Conservation (phyloP, 108 stramenopile genomes). For the Nannochloropsis salina region DNA sequence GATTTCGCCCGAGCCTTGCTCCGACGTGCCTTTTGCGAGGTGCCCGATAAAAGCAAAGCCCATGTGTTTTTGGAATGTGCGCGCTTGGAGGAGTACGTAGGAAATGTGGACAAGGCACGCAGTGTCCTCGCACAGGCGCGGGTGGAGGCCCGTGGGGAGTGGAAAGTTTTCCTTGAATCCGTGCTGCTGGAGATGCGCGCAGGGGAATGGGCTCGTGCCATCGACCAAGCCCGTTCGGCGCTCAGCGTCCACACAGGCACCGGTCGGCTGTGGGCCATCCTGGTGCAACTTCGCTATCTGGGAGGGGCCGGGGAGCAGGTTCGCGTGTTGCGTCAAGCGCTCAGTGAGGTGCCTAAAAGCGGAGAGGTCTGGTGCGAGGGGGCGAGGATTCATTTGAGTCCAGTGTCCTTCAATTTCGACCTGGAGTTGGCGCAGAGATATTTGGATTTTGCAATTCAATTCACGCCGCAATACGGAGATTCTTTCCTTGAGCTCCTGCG, state of each 20-base stretch:
- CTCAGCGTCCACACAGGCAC: conserved; percentile 79
- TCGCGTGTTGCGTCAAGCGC: conserved; percentile 64
- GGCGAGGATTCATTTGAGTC: conserved; percentile 50
- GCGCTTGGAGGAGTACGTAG: conserved; percentile 81
- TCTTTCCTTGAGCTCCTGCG: conserved; percentile 75
- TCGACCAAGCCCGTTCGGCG: conserved; percentile 59
- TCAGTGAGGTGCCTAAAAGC: conserved; percentile 88
- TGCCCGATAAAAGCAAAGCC: conserved; percentile 77
- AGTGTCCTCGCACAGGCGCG: conserved; percentile 68
- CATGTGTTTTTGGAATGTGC: conserved; percentile 83
- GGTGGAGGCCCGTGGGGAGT: conserved; percentile 67
- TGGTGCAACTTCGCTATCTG: conserved; percentile 77
- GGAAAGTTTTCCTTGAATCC: conserved; percentile 91
- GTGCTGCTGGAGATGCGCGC: conserved; percentile 79
- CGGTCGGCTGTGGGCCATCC: conserved; percentile 90
- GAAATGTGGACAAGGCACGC: conserved; percentile 68
- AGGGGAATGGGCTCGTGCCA: conserved; percentile 63
- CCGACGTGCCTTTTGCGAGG: conserved; percentile 69
- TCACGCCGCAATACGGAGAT: conserved; percentile 97
- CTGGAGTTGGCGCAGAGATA: conserved; percentile 64
- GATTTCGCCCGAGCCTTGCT: conserved; percentile 70
- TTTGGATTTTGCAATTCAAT: conserved; percentile 86
- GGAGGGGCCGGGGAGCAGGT: conserved; percentile 71
- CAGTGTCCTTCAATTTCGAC: conserved; percentile 70
- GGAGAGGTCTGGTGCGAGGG: conserved; percentile 98